Evolutionary conservation across 768 basidiomycete genomes (phyloP).

Genomic region (Dendrothele bispora): DNA sequence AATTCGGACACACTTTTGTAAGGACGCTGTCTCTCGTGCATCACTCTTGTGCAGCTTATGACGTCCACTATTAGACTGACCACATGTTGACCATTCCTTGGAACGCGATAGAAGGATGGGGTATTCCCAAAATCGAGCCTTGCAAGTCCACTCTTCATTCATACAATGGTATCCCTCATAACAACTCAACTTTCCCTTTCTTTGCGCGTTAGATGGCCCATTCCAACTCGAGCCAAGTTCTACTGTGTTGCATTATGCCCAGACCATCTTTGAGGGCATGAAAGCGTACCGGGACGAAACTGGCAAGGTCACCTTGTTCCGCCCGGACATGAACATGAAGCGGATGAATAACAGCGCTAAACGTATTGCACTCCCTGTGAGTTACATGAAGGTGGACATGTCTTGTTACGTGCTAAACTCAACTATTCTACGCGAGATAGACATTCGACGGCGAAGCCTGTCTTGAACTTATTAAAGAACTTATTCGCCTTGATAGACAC

Average conservation of each 20-base stretch:
- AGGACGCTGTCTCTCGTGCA: slow-evolving; percentile 27
- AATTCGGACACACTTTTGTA: slow-evolving; percentile 87
- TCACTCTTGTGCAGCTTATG: slow-evolving; percentile 6
- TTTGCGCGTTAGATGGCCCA: slow-evolving; percentile 56
- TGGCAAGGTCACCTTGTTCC: slow-evolving; percentile 80
- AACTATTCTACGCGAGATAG: slow-evolving; percentile 33
- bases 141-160: slow-evolving; percentile 48
- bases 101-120: slow-evolving; percentile 77
- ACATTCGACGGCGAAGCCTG: slow-evolving; percentile 77
- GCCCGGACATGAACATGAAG: slow-evolving; percentile 97
- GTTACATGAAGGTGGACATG: too few species aligned
- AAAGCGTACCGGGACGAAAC: slow-evolving; percentile 83
- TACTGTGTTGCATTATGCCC: slow-evolving; percentile 91
- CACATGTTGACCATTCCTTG: slow-evolving; percentile 86
- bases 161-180: slow-evolving; percentile 1
- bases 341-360: slow-evolving; percentile 87
- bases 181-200: neutral
- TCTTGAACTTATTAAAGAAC: slow-evolving; percentile 79
- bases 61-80: slow-evolving; percentile 80
- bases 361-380: slow-evolving; percentile 75
- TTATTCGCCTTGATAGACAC: slow-evolving; percentile 78
- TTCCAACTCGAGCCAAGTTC: slow-evolving; percentile 72
- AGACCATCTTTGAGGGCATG: slow-evolving; percentile 89
- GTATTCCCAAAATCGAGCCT: slow-evolving; percentile 75
- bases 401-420: neutral